phyloP scores from a whole-genome alignment of 352 stramenopile genomes.

The Phytophthora chlamydospora region DNA sequence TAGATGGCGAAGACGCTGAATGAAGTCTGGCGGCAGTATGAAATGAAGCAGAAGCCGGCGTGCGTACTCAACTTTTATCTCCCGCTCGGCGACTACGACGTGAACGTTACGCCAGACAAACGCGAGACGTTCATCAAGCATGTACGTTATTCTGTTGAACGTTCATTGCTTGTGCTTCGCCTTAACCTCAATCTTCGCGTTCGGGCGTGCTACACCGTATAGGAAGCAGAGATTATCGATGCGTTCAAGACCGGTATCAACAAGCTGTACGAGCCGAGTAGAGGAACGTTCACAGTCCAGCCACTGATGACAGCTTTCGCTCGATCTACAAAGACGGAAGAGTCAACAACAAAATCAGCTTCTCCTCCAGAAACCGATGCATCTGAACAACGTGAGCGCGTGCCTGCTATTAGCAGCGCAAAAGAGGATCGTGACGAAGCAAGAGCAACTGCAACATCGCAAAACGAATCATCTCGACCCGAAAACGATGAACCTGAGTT shows the following conservation, averaged over 20 bases:
- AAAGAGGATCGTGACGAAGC: conserved; percentile 2
- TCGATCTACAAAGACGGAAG: conserved; percentile 25
- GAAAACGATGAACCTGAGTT: conserved; percentile 1
- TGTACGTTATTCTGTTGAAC: conserved; percentile 30
- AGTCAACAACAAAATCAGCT: conserved; percentile 8
- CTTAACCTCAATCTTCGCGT: conserved; percentile 3
- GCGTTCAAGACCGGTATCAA: conserved; percentile 62
- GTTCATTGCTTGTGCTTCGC: no score
- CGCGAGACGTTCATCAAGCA: conserved; percentile 92
- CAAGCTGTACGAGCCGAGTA: conserved; percentile 67
- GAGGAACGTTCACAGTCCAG: conserved; percentile 68
- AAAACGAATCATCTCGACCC: conserved; percentile 7
- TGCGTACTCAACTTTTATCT: conserved; percentile 93
- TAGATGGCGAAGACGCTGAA: conserved; percentile 80
- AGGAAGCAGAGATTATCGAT: conserved; percentile 68
- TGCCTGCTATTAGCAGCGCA: conserved; percentile 6
- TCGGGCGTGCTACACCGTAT: not conserved
- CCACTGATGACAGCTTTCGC: conserved; percentile 56
- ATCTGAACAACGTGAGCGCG: not conserved
- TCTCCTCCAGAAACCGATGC: not conserved
- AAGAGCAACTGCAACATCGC: not conserved
- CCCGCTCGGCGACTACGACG: conserved; percentile 91
- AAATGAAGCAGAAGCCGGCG: conserved; percentile 94
- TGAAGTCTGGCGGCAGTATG: conserved; percentile 92
- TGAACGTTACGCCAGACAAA: conserved; percentile 98